These are phyloP conservation scores for Hemileia vastatrix DNA, from an alignment of 1,284 basidiomycete genomes.

Conservation along the genomic window DNA sequence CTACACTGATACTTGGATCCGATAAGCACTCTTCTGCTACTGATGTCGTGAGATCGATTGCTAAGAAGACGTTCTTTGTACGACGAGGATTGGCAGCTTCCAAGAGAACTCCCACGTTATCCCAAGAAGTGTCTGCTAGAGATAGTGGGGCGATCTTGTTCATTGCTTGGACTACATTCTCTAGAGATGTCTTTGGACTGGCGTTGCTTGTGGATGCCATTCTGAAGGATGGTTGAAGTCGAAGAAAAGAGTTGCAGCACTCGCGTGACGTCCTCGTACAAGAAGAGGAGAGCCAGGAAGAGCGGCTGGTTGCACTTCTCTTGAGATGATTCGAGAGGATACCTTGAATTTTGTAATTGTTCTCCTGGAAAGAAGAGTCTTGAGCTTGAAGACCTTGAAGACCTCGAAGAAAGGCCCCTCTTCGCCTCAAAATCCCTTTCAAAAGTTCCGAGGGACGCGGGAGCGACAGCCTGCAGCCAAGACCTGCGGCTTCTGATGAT, in stretches of 20 bases:
- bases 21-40: slow-evolving; percentile 22
- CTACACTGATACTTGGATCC: slow-evolving; percentile 22
- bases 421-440: too few species aligned
- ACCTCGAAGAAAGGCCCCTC: too few species aligned
- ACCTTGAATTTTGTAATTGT: too few species aligned
- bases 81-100: slow-evolving; percentile 4
- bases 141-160: slow-evolving; percentile 29
- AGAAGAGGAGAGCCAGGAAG: too few species aligned
- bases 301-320: too few species aligned
- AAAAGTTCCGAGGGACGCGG: too few species aligned
- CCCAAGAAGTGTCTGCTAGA: slow-evolving; percentile 35
- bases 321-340: too few species aligned
- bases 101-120: slow-evolving; percentile 11
- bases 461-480: too few species aligned
- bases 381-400: too few species aligned
- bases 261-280: too few species aligned
- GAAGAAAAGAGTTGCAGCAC: neutral
- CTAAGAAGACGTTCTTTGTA: slow-evolving; percentile 11
- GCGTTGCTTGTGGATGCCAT: neutral
- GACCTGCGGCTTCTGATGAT: too few species aligned
- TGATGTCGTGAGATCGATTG: slow-evolving; percentile 16
- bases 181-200: neutral
- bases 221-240: neutral
- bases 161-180: slow-evolving; percentile 2
- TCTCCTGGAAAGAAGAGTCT: too few species aligned